Evolutionary conservation across 352 stramenopile genomes (phyloP).

Genomic region (Phytophthora pinifolia): DNA sequence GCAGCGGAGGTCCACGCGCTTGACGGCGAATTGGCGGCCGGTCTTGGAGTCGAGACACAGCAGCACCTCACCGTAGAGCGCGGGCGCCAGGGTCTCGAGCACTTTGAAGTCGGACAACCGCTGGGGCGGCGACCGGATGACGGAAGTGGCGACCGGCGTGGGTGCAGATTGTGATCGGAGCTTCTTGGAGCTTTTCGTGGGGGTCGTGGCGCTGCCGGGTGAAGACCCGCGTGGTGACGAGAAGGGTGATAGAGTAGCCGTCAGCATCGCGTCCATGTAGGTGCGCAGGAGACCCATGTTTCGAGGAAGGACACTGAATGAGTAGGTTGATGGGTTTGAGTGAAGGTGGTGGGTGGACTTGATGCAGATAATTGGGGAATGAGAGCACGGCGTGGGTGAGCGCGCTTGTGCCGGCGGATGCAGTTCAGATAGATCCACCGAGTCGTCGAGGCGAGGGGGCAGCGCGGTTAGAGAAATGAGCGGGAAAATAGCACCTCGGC

Average conservation of each 20-base stretch:
- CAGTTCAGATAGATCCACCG: conserved; percentile 28
- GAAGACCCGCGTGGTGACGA: conserved; percentile 15
- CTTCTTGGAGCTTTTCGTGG: conserved; percentile 27
- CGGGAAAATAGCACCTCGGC: too few species aligned
- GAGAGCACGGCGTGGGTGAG: conserved; percentile 13
- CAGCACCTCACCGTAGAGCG: conserved; percentile 60
- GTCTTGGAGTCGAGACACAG: conserved; percentile 45
- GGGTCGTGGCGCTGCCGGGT: conserved; percentile 12
- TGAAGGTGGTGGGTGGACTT: conserved; percentile 9
- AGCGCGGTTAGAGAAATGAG: conserved; percentile 17
- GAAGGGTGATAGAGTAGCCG: conserved; percentile 28
- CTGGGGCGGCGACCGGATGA: conserved; percentile 31
- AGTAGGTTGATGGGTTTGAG: not conserved
- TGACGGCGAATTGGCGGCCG: conserved; percentile 47
- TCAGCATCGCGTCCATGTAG: conserved; percentile 37
- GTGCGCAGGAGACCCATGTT: conserved; percentile 36
- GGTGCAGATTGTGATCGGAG: not conserved
- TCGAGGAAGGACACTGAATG: not conserved
- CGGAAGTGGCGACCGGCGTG: not conserved
- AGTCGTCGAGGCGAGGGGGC: conserved; percentile 19
- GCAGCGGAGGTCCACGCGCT: conserved; percentile 45
- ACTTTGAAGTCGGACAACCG: conserved; percentile 42
- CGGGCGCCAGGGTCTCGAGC: conserved; percentile 42
- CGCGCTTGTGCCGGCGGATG: not conserved
- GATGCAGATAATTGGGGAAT: conserved; percentile 23